Evolutionary conservation across 805 yeast species (phyloP).

Genomic region (Teunomyces cretensis): DNA sequence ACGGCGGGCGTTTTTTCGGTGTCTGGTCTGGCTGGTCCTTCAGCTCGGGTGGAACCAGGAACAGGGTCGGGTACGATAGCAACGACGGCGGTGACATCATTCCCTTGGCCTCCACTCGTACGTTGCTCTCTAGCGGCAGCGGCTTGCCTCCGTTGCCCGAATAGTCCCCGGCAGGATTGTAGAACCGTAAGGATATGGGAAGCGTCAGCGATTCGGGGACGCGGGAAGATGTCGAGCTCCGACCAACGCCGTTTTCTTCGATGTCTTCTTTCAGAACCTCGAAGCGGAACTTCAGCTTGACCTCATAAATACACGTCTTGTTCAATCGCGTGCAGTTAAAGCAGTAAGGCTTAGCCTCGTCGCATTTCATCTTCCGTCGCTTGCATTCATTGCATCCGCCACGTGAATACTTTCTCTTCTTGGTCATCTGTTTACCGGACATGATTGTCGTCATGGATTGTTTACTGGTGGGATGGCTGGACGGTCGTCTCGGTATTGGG

Average conservation of each 20-base stretch:
- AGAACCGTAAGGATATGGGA: background rate
- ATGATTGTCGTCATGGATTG: background rate
- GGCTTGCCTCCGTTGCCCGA: background rate
- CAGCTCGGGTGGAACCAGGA: no score
- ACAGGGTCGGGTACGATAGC: background rate
- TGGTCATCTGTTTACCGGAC: conserved; percentile 12
- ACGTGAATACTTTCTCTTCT: conserved; percentile 39
- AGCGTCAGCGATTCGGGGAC: background rate
- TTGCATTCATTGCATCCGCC: conserved; percentile 46
- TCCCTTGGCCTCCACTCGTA: background rate
- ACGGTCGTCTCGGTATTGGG: no score
- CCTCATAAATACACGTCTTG: conserved; percentile 29
- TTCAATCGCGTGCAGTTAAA: conserved; percentile 34
- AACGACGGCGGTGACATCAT: background rate
- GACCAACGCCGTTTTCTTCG: no score
- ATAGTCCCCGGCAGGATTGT: background rate
- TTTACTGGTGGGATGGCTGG: no score
- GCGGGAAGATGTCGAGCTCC: no score
- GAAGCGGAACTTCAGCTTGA: conserved; percentile 12
- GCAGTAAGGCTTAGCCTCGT: conserved; percentile 39
- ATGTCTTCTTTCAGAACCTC: background rate
- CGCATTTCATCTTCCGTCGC: conserved; percentile 45
- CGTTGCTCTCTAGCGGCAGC: background rate
- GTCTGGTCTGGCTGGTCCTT: no score
- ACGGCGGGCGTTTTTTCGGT: background rate